Percentiles rank a stretch among this genome's conserved stretches.
Evolutionary conservation across 106 monocot species (phyloP).

Genomic region (Alisma plantagoaquatica): DNA sequence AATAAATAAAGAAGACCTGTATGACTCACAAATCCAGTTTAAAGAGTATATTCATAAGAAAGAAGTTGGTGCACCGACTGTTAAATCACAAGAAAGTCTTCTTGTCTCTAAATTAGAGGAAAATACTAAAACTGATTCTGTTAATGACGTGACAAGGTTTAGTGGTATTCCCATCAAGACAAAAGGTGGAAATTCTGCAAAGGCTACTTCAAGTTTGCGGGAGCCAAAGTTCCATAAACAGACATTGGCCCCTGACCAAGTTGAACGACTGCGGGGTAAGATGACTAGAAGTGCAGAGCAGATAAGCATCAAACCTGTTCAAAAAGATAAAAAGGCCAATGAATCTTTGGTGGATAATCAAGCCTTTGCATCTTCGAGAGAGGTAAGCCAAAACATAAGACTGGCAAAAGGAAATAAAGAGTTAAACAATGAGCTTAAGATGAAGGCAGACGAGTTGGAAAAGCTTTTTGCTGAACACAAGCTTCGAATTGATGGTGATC

Average conservation of each 20-base stretch:
- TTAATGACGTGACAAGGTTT: too few species aligned
- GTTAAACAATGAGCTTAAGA: slow-evolving; percentile 64
- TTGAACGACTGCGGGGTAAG: slow-evolving; percentile 15
- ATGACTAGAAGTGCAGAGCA: slow-evolving; percentile 15
- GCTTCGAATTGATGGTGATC: slow-evolving; percentile 32
- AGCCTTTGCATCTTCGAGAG: slow-evolving; percentile 10
- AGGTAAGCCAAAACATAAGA: slow-evolving; percentile 20
- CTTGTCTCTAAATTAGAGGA: too few species aligned
- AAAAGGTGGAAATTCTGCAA: slow-evolving; percentile 7
- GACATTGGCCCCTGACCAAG: slow-evolving; percentile 19
- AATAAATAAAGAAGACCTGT: slow-evolving; percentile 14
- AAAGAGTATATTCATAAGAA: too few species aligned
- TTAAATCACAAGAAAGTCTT: too few species aligned
- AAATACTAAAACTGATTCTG: too few species aligned
- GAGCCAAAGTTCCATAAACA: slow-evolving; percentile 23
- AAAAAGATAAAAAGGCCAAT: slow-evolving; percentile 18
- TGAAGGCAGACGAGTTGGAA: slow-evolving; percentile 89
- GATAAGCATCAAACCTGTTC: slow-evolving; percentile 2
- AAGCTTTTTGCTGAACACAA: slow-evolving; percentile 86
- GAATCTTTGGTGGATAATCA: slow-evolving; percentile 11
- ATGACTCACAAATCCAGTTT: slow-evolving; percentile 11
- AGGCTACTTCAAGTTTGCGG: slow-evolving; percentile 2
- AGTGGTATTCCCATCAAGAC: too few species aligned
- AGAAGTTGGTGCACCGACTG: too few species aligned
- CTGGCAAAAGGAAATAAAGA: slow-evolving; percentile 61